phyloP scores from a whole-genome alignment of 257 asterid genomes.

The Datura wrightii region DNA sequence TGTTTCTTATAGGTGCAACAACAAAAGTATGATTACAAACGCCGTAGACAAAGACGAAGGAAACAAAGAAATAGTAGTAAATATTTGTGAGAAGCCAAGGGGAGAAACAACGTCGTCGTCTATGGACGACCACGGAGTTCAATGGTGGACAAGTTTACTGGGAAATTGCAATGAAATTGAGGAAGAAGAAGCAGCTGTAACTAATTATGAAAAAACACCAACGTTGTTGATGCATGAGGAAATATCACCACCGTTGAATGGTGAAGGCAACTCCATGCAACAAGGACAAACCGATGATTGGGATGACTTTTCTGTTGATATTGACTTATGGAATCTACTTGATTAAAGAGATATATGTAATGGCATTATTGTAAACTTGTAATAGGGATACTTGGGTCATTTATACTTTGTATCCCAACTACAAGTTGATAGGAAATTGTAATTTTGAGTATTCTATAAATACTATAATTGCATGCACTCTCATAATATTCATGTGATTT shows the following conservation, averaged over 20 bases:
- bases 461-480: no score
- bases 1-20: not conserved
- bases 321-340: conserved; percentile 16
- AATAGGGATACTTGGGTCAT: no score
- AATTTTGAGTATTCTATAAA: no score
- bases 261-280: not conserved
- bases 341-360: not conserved
- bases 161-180: not conserved
- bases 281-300: not conserved
- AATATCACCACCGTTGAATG: conserved; percentile 7
- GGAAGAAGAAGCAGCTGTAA: not conserved
- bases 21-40: conserved; percentile 1
- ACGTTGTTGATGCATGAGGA: not conserved
- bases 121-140: not conserved
- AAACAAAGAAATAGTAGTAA: not conserved
- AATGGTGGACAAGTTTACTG: conserved; percentile 18
- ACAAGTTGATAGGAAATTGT: no score
- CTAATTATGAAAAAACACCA: not conserved
- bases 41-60: not conserved
- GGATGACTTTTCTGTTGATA: not conserved
- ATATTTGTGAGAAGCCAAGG: not conserved
- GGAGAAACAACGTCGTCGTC: not conserved
- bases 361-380: no score
- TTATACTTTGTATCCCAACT: no score
- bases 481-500: no score